These are phyloP conservation scores for Coccomyxa sp. DNA, from an alignment of 139 green algal species.

Conservation along the genomic window DNA sequence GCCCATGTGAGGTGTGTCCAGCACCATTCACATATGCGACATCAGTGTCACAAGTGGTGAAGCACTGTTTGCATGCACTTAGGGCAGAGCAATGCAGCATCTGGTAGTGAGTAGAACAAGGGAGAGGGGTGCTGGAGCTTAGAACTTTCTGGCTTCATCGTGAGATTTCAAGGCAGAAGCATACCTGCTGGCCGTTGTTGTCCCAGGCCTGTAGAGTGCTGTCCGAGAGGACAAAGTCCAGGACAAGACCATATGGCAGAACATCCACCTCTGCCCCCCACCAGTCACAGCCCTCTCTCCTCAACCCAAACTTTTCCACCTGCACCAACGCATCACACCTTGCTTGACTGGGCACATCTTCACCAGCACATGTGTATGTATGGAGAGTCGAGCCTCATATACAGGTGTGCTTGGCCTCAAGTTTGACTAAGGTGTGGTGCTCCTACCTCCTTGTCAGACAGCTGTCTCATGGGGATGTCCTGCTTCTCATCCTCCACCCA, in stretches of 20 bases:
- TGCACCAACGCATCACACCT: conserved; percentile 8
- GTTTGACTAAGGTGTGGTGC: background rate
- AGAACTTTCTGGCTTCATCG: too few relatives aligned
- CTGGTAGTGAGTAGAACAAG: too few relatives aligned
- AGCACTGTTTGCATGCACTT: background rate
- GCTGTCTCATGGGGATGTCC: conserved; percentile 19
- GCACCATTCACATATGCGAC: background rate
- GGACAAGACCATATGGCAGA: conserved; percentile 40
- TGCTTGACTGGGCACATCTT: too few relatives aligned
- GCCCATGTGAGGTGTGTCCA: background rate
- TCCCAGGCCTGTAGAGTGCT: conserved; percentile 66
- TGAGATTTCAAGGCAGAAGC: too few relatives aligned
- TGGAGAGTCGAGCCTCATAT: too few relatives aligned
- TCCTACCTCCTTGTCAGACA: conserved; percentile 6
- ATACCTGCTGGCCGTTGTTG: conserved; percentile 61
- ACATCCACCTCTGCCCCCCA: conserved; percentile 50
- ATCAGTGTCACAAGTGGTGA: too few relatives aligned
- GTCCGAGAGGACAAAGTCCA: conserved; percentile 83
- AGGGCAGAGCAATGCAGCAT: background rate
- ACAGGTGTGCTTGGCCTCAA: background rate
- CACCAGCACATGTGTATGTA: too few relatives aligned
- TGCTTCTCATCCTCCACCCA: conserved; percentile 71
- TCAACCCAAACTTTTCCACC: conserved; percentile 28
- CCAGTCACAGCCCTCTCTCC: conserved; percentile 45
- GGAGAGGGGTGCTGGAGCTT: too few relatives aligned